These are phyloP conservation scores for Flaveria robusta DNA, from an alignment of 129 eudicot species.

Conservation along the genomic window DNA sequence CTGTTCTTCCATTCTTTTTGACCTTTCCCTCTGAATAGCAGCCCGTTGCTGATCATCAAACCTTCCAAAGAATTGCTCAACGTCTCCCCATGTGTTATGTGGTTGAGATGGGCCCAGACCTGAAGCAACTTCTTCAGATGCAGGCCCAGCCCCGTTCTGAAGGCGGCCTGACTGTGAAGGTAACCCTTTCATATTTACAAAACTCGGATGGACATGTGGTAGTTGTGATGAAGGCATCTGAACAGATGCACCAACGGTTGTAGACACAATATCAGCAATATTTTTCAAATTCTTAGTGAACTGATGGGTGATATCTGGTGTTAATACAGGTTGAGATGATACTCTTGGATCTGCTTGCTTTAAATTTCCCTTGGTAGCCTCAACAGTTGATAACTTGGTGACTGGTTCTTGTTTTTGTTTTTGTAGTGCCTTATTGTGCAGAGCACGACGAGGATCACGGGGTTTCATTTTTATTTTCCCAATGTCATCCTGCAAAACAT, in stretches of 20 bases:
- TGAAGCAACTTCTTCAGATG: constrained; percentile 55
- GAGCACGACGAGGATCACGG: constrained; percentile 96
- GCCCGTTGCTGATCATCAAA: constrained; percentile 91
- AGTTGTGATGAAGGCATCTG: constrained; percentile 53
- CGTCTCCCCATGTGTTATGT: constrained; percentile 67
- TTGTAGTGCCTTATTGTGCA: constrained; percentile 50
- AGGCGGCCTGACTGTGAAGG: constrained; percentile 41
- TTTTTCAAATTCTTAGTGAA: constrained; percentile 82
- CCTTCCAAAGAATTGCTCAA: constrained; percentile 80
- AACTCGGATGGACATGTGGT: constrained; percentile 49
- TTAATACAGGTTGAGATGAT: constrained; percentile 32
- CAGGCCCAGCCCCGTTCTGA: constrained; percentile 35
- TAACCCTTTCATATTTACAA: constrained; percentile 43
- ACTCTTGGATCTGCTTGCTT: constrained; percentile 51
- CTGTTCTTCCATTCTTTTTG: constrained; percentile 92
- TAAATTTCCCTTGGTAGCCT: constrained; percentile 36
- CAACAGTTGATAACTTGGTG: constrained; percentile 33
- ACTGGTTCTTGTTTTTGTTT: constrained; percentile 42
- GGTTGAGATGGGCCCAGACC: constrained; percentile 51
- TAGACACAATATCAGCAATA: constrained; percentile 71
- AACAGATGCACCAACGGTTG: constrained; percentile 40
- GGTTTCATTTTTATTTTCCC: constrained; percentile 88
- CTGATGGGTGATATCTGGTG: constrained; percentile 74
- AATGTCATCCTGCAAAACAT: constrained; percentile 60
- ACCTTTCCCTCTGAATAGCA: constrained; percentile 89